A percentile compares a stretch with the other conserved stretches of the same genome.
Evolutionary conservation across 352 stramenopile genomes (phyloP).

Genomic region (Pythium scleroteichum): DNA sequence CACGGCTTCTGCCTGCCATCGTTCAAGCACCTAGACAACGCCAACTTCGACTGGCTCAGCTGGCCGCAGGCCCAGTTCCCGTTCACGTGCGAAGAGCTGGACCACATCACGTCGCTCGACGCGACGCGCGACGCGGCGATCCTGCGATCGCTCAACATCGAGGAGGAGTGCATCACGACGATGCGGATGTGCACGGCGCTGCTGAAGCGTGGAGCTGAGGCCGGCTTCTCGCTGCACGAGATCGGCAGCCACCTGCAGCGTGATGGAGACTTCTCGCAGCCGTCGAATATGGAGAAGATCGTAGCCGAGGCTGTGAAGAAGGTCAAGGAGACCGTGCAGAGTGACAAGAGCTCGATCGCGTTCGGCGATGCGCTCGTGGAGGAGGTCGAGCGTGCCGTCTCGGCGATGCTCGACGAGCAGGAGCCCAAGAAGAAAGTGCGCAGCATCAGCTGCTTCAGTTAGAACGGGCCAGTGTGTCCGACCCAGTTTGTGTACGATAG

Average conservation of each 20-base stretch:
- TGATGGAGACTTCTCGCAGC: constrained; percentile 74
- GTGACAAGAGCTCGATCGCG: constrained; percentile 16
- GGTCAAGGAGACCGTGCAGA: constrained; percentile 26
- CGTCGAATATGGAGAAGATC: constrained; percentile 77
- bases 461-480: constrained; percentile 6
- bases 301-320: constrained; percentile 42
- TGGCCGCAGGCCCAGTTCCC: constrained; percentile 89
- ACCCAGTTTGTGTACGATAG: constrained; percentile 10
- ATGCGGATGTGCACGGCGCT: constrained; percentile 81
- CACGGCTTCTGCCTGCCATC: constrained; percentile 88
- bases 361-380: constrained; percentile 65
- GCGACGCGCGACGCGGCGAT: constrained; percentile 52
- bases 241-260: constrained; percentile 81
- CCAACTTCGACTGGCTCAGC: constrained; percentile 87
- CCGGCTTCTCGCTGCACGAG: constrained; percentile 85
- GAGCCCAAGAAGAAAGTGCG: constrained; percentile 85
- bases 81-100: constrained; percentile 73
- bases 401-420: constrained; percentile 49
- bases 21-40: constrained; percentile 77
- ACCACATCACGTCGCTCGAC: constrained; percentile 77
- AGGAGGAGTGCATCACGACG: constrained; percentile 80
- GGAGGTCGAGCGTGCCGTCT: constrained; percentile 38
- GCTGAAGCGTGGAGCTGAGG: constrained; percentile 72
- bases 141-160: constrained; percentile 68
- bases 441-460: constrained; percentile 88